Evolutionary conservation across 306 rosid genomes (phyloP), one percentile per base, ranked within the genome.

Genomic region (Dalbergia cultrata): DNA sequence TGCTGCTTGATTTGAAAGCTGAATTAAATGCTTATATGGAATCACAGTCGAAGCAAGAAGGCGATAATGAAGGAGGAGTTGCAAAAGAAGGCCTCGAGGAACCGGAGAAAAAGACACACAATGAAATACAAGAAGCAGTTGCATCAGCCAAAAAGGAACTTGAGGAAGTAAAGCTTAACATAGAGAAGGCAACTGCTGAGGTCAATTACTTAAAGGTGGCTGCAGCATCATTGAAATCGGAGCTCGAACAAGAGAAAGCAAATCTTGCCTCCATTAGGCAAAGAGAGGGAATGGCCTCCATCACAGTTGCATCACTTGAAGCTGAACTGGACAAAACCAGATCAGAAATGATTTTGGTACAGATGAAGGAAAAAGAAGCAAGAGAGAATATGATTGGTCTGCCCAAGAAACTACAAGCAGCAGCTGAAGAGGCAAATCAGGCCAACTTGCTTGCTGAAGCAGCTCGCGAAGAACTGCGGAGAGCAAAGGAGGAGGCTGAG

Each of bases 261-360:
- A 83, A 84, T 73, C 90, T 90, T 34, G 88, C 90, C 26, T 79
- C 91, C 54, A 70, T 93, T 22, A 73, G 80, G 73, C 97, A 90
- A 82, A 92, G 97, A 86, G 98, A 96, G 79, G 98, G 97, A 88
- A 96, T 93, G 97, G 98, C 99, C 39, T 92, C 97, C 9, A 74
- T 92, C 49, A 89, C 97, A 10, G 99, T 89, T 68, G 84, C 95
- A 47, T 92, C 99, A 64, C 93, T 96, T n/a, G 92, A 96, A 86
- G 97, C 93, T 49, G 98, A 93, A 47, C 77, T 96, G 70, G 87
- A 90, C 71, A 93, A 77, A 80, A 89, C 91, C 5, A 86, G 49
- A 80, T 83, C 93, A 11, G 97, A 93, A 82, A 87, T 86, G 74
- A 91, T 87, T 79, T 35, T 82, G 60, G 87, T 87, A 60, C 92